These are phyloP conservation scores for Gymnopus androsaceus DNA, from an alignment of 1,284 basidiomycete species.

Conservation along the genomic window DNA sequence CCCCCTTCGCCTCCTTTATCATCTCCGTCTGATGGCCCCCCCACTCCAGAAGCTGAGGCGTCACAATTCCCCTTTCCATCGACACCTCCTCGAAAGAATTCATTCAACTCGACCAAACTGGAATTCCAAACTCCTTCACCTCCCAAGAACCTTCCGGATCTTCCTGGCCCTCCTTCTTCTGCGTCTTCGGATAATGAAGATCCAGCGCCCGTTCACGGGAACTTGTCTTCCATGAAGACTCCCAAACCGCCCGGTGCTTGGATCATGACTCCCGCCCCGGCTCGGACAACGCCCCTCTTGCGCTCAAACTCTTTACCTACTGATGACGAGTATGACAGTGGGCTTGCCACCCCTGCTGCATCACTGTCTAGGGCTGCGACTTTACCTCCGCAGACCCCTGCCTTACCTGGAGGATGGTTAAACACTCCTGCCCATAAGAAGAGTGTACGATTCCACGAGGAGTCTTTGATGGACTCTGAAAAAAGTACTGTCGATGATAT, in stretches of 20 bases:
- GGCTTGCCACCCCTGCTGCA: conserved; percentile 43
- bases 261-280: conserved; percentile 56
- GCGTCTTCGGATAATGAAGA: conserved; percentile 44
- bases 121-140: conserved; percentile 66
- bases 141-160: conserved; percentile 53
- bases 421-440: conserved; percentile 54
- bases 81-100: conserved; percentile 54
- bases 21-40: conserved; percentile 24
- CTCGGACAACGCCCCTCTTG: conserved; percentile 27
- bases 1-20: conserved; percentile 33
- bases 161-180: conserved; percentile 59
- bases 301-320: conserved; percentile 29
- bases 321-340: conserved; percentile 23
- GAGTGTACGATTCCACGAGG: conserved; percentile 65
- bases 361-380: conserved; percentile 46
- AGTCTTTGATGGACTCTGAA: conserved; percentile 39
- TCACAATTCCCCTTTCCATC: conserved; percentile 31
- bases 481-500: conserved; percentile 12
- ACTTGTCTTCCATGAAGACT: conserved; percentile 52
- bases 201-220: conserved; percentile 18
- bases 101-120: conserved; percentile 41
- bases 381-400: conserved; percentile 59
- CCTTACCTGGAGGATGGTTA: conserved; percentile 71
- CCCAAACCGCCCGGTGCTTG: conserved; percentile 71
- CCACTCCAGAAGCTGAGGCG: conserved; percentile 20